Conservation (phyloP, 2,329 filamentous ascomycete species). For the Phoma herbarum region DNA sequence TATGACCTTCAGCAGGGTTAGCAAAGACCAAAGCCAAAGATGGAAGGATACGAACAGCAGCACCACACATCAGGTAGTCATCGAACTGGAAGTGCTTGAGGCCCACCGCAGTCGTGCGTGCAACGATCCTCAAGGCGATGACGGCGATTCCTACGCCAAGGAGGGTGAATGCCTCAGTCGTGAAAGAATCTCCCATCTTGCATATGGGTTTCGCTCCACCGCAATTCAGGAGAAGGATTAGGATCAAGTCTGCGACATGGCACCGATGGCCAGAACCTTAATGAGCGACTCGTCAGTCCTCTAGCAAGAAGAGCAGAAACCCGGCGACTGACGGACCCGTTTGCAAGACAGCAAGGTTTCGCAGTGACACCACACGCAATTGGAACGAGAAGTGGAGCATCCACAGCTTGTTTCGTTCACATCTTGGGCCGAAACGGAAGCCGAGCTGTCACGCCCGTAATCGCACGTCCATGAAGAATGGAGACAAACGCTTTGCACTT, state of each 20-base stretch:
- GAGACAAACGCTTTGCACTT: slow-evolving; percentile 3
- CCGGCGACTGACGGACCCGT: slow-evolving; percentile 6
- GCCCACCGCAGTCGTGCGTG: slow-evolving; percentile 61
- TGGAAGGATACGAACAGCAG: slow-evolving; percentile 55
- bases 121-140: slow-evolving; percentile 61
- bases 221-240: slow-evolving; percentile 1
- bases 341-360: slow-evolving; percentile 8
- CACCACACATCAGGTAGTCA: slow-evolving; percentile 67
- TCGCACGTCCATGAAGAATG: slow-evolving; percentile 7
- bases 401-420: not conserved
- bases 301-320: not conserved
- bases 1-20: slow-evolving; percentile 52
- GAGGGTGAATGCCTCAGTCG: slow-evolving; percentile 27
- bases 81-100: slow-evolving; percentile 62
- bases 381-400: slow-evolving; percentile 1
- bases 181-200: slow-evolving; percentile 24
- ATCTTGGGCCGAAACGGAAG: slow-evolving; percentile 3
- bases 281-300: slow-evolving; percentile 6
- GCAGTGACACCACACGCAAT: slow-evolving; percentile 2
- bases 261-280: slow-evolving; percentile 12
- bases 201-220: slow-evolving; percentile 1
- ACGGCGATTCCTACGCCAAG: slow-evolving; percentile 49
- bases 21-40: not conserved
- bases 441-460: not conserved
- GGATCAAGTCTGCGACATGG: slow-evolving; percentile 8